Evolutionary conservation across 345 rosid species (phyloP).

Genomic region (Linum trigynum): DNA sequence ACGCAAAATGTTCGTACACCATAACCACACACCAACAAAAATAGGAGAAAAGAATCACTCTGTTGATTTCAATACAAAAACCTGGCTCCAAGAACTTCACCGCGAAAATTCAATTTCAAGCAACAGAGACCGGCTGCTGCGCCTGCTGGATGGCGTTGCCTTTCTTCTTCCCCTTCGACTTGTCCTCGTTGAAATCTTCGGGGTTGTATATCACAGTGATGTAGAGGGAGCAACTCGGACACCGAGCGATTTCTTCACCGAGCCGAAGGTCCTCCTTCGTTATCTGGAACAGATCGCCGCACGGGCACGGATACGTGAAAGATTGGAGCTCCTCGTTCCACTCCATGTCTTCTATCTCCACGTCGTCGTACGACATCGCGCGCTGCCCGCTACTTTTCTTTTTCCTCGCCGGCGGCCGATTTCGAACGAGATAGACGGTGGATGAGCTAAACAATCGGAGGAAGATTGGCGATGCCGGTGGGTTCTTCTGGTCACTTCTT

Average conservation of each 20-base stretch:
- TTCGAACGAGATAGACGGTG: no score
- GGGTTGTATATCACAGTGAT: constrained; percentile 78
- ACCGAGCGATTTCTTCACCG: constrained; percentile 79
- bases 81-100: no score
- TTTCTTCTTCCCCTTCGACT: constrained; percentile 25
- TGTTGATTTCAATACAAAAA: no score
- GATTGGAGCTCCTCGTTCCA: constrained; percentile 77
- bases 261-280: constrained; percentile 72
- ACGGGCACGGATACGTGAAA: constrained; percentile 86
- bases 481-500: not conserved
- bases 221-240: constrained; percentile 92
- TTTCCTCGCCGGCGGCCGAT: not conserved
- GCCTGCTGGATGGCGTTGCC: constrained; percentile 24
- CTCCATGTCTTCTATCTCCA: constrained; percentile 96
- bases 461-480: not conserved
- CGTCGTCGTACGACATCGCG: constrained; percentile 89
- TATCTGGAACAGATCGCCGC: constrained; percentile 89
- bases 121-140: constrained; percentile 50
- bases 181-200: constrained; percentile 50
- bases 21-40: no score
- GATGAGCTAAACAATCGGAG: not conserved
- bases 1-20: no score
- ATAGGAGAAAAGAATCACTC: no score
- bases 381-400: not conserved
- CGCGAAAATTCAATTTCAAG: constrained; percentile 21